Evolutionary conservation across 176 grass and related monocot genomes (phyloP), one percentile per base, ranked within the genome.

Genomic region (Saccharum officinarum): DNA sequence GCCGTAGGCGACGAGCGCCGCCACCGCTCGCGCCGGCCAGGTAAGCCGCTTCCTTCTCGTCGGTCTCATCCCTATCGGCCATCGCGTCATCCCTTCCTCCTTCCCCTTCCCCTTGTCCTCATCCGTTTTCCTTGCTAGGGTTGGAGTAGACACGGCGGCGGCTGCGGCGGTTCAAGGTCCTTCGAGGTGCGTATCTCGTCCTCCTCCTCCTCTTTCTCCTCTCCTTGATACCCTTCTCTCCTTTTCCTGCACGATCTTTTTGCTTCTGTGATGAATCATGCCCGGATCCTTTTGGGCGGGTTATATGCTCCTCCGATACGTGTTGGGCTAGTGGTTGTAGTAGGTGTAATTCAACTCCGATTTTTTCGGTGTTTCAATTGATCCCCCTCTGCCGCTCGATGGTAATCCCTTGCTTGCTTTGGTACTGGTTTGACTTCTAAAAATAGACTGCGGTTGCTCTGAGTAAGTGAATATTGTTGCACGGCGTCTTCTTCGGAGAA

Each of bases 351-450:
- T 74, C 8, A 73, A 10, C 26, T 20, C 8, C 1, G 33, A 20
- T 50, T 20, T 75, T 75, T 75, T 16, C 13, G 71, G 40, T 52
- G 17, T 20, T n/a, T 1, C n/a, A 13, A 8, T 62, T 62, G 75
- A 62, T 11, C 49, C 8, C 4, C 44, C 11, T 7, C 1, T 63
- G 36, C 14, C 37, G 1, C 15, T 78, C 13, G 22, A 10, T 61
- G 36, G 37, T 25, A n/a, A 62, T 13, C 23, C 49, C 16, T 54
- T 54, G 36, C n/a, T 61, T 79, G 23, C 38, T 30, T 78, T 26
- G 38, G 3, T 42, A 39, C 5, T 64, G 37, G 76, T 20, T 79
- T 79, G 77, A 79, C 39, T 79, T 45, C 61, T 67, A 34, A 66
- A 47, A 20, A n/a, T 80, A 66, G 77, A 62, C 3, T 47, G 14